A percentile compares a stretch with the other conserved stretches of the same genome.
phyloP scores from a whole-genome alignment of 2,329 filamentous ascomycete species.

The Ceratocystis colombiana region DNA sequence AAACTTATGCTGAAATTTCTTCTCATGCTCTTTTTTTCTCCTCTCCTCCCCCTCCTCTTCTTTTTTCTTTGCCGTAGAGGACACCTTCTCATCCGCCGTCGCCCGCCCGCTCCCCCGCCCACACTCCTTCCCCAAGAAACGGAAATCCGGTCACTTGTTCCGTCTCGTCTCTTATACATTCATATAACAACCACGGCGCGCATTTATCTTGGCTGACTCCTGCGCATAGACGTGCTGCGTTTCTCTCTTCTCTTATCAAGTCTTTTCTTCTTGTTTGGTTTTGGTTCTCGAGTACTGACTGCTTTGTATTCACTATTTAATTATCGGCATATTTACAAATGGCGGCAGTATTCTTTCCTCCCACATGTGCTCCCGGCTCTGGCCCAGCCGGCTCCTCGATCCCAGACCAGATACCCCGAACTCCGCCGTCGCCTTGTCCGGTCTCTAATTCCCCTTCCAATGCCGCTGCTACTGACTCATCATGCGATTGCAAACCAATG shows the following conservation, averaged over 20 bases:
- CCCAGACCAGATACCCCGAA: slow-evolving; percentile 5
- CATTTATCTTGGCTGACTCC: background rate
- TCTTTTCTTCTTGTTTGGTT: background rate
- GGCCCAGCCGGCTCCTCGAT: background rate
- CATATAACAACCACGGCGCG: background rate
- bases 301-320: slow-evolving; percentile 10
- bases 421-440: background rate
- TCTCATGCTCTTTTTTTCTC: background rate
- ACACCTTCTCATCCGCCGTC: background rate
- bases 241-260: background rate
- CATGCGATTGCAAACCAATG: background rate
- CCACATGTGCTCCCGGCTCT: background rate
- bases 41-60: background rate
- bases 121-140: slow-evolving; percentile 2
- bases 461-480: background rate
- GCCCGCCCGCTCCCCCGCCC: background rate
- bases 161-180: background rate
- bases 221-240: no score
- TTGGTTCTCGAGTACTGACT: slow-evolving; percentile 1
- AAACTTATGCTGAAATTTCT: slow-evolving; percentile 1
- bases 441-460: background rate
- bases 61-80: background rate
- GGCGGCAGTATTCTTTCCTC: slow-evolving; percentile 16
- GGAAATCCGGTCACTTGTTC: slow-evolving; percentile 12
- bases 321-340: slow-evolving; percentile 17